Percentiles rank a stretch among this genome's conserved stretches.
These are phyloP conservation scores for Pestalotiopsis sp. DNA, from an alignment of 2,329 filamentous ascomycete species.

Conservation along the genomic window DNA sequence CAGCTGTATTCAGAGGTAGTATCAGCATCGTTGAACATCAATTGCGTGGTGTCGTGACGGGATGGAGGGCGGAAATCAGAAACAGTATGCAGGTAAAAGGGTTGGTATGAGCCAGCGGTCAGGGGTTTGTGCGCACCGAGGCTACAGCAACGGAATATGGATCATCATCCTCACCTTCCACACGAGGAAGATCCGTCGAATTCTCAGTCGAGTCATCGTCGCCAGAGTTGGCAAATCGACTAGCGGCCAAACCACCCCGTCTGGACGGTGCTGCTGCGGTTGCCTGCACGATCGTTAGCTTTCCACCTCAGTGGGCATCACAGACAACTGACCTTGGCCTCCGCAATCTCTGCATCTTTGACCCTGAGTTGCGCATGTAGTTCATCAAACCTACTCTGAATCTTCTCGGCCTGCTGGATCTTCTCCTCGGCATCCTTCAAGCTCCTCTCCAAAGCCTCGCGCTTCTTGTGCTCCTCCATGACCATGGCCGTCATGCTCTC, in stretches of 20 bases:
- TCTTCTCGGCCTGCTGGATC: constrained; percentile 30
- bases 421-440: constrained; percentile 3
- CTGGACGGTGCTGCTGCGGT: constrained; percentile 16
- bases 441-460: constrained; percentile 23
- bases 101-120: constrained; percentile 12
- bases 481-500: constrained; percentile 63
- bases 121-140: constrained; percentile 63
- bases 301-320: constrained; percentile 14
- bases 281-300: constrained; percentile 32
- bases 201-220: constrained; percentile 35
- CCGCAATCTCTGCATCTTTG: constrained; percentile 65
- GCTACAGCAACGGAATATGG: constrained; percentile 67
- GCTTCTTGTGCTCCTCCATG: constrained; percentile 56
- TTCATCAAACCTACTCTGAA: constrained; percentile 35
- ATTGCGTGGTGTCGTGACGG: background rate
- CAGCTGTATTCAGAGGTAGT: background rate
- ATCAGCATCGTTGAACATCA: background rate
- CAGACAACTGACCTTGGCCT: constrained; percentile 53
- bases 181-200: constrained; percentile 34
- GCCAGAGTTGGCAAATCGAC: constrained; percentile 45
- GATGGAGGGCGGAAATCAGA: background rate
- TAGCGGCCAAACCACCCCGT: constrained; percentile 55
- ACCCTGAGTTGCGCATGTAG: constrained; percentile 48
- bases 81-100: background rate
- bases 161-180: constrained; percentile 65